These are phyloP conservation scores for Lipomyces spencermartinsiae DNA, from an alignment of 805 yeast genomes.

Conservation along the genomic window DNA sequence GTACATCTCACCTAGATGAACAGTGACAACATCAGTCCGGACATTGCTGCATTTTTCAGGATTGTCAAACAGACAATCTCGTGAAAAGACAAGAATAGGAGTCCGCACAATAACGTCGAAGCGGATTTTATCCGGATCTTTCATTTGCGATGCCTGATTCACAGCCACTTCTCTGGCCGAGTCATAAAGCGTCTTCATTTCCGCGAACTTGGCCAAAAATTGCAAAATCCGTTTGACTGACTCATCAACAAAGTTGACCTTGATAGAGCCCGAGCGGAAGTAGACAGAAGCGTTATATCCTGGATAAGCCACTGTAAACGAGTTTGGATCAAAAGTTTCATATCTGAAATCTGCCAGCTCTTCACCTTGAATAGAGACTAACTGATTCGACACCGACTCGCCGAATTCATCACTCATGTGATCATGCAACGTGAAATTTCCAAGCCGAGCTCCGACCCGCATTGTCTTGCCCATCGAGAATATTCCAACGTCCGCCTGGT, in stretches of 20 bases:
- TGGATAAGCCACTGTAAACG: slow-evolving; percentile 45
- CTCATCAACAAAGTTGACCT: slow-evolving; percentile 79
- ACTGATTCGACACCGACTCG: slow-evolving; percentile 63
- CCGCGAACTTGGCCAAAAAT: slow-evolving; percentile 74
- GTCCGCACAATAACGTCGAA: slow-evolving; percentile 76
- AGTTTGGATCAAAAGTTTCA: slow-evolving; percentile 74
- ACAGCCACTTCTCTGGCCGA: slow-evolving; percentile 87
- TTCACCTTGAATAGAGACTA: slow-evolving; percentile 81
- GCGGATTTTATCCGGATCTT: slow-evolving; percentile 64
- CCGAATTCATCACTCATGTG: slow-evolving; percentile 61
- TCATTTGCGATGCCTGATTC: slow-evolving; percentile 73
- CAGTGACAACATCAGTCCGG: slow-evolving; percentile 65
- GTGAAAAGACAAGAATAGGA: slow-evolving; percentile 84
- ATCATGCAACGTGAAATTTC: slow-evolving; percentile 79
- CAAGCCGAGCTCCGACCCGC: slow-evolving; percentile 73
- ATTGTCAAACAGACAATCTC: slow-evolving; percentile 46
- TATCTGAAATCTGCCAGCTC: slow-evolving; percentile 81
- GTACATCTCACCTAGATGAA: slow-evolving; percentile 82
- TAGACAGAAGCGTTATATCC: slow-evolving; percentile 61
- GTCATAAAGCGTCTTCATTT: slow-evolving; percentile 90
- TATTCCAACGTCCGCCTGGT: slow-evolving; percentile 72
- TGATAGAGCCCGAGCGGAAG: slow-evolving; percentile 76
- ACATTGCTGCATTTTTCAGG: slow-evolving; percentile 49
- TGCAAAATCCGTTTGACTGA: slow-evolving; percentile 71
- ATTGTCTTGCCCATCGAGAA: slow-evolving; percentile 75